A percentile compares a stretch with the other conserved stretches of the same genome.
phyloP scores from a whole-genome alignment of 805 yeast species.

The Candida suzukii region DNA sequence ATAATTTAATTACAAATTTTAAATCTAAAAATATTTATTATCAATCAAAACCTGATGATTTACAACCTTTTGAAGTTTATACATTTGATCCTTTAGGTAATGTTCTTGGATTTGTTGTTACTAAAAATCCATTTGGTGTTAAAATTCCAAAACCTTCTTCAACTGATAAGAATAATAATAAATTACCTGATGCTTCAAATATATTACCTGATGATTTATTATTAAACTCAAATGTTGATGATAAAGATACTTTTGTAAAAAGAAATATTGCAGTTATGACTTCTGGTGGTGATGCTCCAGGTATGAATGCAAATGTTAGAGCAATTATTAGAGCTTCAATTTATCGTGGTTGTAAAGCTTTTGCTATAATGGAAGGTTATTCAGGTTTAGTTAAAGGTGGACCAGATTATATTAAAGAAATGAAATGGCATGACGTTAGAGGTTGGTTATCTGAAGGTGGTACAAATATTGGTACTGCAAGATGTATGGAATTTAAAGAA shows the following conservation, averaged over 20 bases:
- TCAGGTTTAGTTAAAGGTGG: slow-evolving; percentile 91
- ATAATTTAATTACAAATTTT: slow-evolving; percentile 29
- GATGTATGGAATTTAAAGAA: slow-evolving; percentile 81
- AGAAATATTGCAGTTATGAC: slow-evolving; percentile 91
- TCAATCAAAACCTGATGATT: slow-evolving; percentile 64
- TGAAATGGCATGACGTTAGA: slow-evolving; percentile 92
- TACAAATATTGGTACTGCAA: slow-evolving; percentile 93
- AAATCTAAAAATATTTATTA: slow-evolving; percentile 25
- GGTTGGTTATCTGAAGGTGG: slow-evolving; percentile 94
- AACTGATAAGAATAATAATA: background rate
- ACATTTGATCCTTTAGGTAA: slow-evolving; percentile 80
- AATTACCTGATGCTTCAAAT: background rate
- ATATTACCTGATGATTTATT: background rate
- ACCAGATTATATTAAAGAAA: slow-evolving; percentile 54
- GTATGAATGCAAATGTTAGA: slow-evolving; percentile 95
- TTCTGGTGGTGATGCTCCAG: slow-evolving; percentile 98
- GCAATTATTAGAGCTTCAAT: slow-evolving; percentile 94
- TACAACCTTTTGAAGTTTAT: slow-evolving; percentile 70
- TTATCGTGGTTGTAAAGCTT: slow-evolving; percentile 80
- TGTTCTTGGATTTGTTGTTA: slow-evolving; percentile 70
- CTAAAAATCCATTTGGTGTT: slow-evolving; percentile 44
- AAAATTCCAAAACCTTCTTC: slow-evolving; percentile 3
- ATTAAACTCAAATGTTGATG: background rate
- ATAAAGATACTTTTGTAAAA: slow-evolving; percentile 2
- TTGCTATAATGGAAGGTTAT: slow-evolving; percentile 90